A percentile compares a stretch with the other conserved stretches of the same genome.
Evolutionary conservation across 345 rosid species (phyloP).

Genomic region (Boechera stricta): DNA sequence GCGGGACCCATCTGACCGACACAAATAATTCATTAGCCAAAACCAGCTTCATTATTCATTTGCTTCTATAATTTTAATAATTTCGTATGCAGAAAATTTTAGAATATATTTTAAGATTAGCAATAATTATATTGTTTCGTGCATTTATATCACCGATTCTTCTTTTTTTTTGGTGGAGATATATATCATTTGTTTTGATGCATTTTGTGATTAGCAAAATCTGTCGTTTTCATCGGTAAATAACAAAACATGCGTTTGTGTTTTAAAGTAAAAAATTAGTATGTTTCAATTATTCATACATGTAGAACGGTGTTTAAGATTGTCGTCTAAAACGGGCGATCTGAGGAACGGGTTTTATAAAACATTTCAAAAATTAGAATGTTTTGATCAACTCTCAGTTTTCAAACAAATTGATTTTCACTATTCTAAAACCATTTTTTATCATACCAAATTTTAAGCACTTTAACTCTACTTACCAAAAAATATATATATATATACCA

Average conservation of each 20-base stretch:
- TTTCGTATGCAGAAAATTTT: slow-evolving; percentile 1
- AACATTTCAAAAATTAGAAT: too few species aligned
- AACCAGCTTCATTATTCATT: not conserved
- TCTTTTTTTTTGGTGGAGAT: too few species aligned
- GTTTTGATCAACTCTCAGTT: too few species aligned
- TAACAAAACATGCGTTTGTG: not conserved
- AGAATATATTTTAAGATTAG: not conserved
- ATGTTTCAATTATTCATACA: not conserved
- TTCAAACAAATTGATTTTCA: too few species aligned
- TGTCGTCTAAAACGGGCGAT: not conserved
- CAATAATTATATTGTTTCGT: not conserved
- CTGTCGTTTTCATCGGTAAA: not conserved
- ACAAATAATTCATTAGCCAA: slow-evolving; percentile 12
- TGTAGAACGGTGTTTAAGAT: not conserved
- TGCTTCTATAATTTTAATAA: not conserved
- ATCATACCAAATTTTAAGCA: too few species aligned
- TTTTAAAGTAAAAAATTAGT: not conserved
- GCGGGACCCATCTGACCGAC: slow-evolving; percentile 42
- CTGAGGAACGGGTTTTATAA: too few species aligned
- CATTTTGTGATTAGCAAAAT: not conserved
- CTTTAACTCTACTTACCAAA: too few species aligned
- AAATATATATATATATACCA: too few species aligned
- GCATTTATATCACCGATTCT: too few species aligned
- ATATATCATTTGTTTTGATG: not conserved
- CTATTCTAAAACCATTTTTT: too few species aligned